Base-by-base conservation (phyloP, 257 asterid genomes). In the Nicotiana knightiana region DNA sequence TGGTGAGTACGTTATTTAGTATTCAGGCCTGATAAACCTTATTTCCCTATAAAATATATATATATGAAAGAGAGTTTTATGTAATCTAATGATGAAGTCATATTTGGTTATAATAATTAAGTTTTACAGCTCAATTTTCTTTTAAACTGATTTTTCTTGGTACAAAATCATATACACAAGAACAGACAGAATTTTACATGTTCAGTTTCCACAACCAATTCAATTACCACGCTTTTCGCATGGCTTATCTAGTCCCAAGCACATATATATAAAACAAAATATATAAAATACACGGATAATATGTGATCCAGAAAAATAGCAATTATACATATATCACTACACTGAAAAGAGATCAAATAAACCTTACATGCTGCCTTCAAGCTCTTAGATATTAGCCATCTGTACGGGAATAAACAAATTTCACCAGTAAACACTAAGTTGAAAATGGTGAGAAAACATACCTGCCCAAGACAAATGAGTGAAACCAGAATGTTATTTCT, bases 401-500 rank as follows among this genome's bases (percentile, higher is more conserved):
- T 59, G 65, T 3, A 18, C 37, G 1, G 67, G 16, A 61, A 61
- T 61, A 61, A 21, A 61, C 67, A 9, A 61, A 11, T 24, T 61
- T 24, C 67, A 62, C 67, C 35, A 24, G 35, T 62, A 62, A 62
- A 62, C 16, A 39, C 3, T 62, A n/a, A 24, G 67, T 62, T 54
- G 83, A 32, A 16, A 3, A 67, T 53, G 67, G 51, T 65, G 80
- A 57, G 37, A 71, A 80, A 70, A 18, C 70, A 80, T 86, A 94
- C 98, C 97, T 93, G 99, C 76, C 99, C 99, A 84, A 77, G 90
- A 84, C 89, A 97, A 90, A 95, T 90, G 85, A 95, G 97, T 33
- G 97, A 93, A 80, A 95, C 97, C 88, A 95, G 89, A 39, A 92
- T 86, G 88, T 92, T 21, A 92, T 82, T 93, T 93, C 82, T 95